Base-by-base conservation (phyloP, 169 alveolate genomes). In the Plasmodium berghei region DNA sequence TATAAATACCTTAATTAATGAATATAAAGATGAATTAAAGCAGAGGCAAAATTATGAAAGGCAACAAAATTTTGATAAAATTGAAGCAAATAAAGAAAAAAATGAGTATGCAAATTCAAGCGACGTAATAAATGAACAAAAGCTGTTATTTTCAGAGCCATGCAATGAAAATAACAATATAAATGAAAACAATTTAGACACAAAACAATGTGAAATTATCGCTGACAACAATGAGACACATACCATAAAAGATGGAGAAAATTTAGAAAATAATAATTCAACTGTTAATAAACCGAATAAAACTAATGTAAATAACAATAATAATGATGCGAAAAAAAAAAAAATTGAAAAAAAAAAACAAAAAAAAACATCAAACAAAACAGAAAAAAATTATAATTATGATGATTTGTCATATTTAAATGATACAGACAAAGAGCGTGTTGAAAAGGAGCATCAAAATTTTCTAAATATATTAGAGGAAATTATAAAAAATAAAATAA, bases 1-100 rank as follows among this genome's bases (percentile, higher is more conserved):
- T 54, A 52, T 80, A 66, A 61, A 18, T 10, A 45, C 4, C 48
- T 66, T 62, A 66, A 80, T 80, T 52, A 80, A 66, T 54, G 90
- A 80, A 34, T 80, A 80, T 67, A 80, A 80, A 48, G 69, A 66
- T 55, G 90, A 66, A 49, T 66, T 80, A 42, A 80, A 71, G 70
- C 18, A 16, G 52, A 66, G 28, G 52, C 20, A 22, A 26, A 54
- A 5, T 72, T 10, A 55, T 26, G 45, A 72, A 10, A 22, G 1
- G 5, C 16, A 18, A 24, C 42, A 52, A 52, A 9, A 61, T 20
- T n/a, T 5, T 18, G 48, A n/a, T 16, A 62, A 45, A 55, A 58
- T 59, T 54, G 56, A 55, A 55, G 1, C 22, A 26, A 16, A 62
- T 62, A 48, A 62, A 28, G 42, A 9, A 24, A 46, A n/a, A 14